phyloP scores from a whole-genome alignment of 495 filamentous ascomycete species.

The Aspergillus bridgeri region DNA sequence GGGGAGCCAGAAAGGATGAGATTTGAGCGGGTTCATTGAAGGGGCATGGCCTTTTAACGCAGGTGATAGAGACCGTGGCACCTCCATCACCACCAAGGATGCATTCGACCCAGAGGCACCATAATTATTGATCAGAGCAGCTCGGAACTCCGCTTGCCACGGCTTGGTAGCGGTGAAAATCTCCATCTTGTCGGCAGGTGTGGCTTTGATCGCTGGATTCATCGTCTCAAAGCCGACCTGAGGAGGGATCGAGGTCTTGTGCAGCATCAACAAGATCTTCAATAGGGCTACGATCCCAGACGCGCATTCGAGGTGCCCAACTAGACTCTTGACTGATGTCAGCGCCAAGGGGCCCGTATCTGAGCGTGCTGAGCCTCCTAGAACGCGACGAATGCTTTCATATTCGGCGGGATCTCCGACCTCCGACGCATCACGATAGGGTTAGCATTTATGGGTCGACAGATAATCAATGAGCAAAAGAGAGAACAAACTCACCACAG shows the following conservation, averaged over 20 bases:
- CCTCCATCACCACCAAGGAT: constrained; percentile 28
- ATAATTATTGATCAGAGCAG: constrained; percentile 47
- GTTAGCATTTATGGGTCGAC: no score
- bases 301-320: constrained; percentile 51
- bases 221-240: constrained; percentile 38
- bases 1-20: constrained; percentile 17
- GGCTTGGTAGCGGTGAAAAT: constrained; percentile 27
- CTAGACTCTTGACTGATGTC: constrained; percentile 46
- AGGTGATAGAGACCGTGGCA: not conserved
- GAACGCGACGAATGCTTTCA: constrained; percentile 30
- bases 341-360: constrained; percentile 16
- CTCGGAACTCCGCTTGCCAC: constrained; percentile 33
- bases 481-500: no score
- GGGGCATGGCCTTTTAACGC: constrained; percentile 2
- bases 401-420: constrained; percentile 67
- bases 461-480: no score
- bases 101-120: constrained; percentile 47
- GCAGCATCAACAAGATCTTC: constrained; percentile 50
- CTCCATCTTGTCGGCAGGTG: constrained; percentile 33
- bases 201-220: constrained; percentile 33
- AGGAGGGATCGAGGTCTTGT: constrained; percentile 36
- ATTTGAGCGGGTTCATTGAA: no score
- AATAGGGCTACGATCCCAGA: constrained; percentile 45
- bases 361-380: constrained; percentile 29
- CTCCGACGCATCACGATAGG: no score